phyloP scores from a whole-genome alignment of 2,329 filamentous ascomycete species.

The Cyphellophora europaea region DNA sequence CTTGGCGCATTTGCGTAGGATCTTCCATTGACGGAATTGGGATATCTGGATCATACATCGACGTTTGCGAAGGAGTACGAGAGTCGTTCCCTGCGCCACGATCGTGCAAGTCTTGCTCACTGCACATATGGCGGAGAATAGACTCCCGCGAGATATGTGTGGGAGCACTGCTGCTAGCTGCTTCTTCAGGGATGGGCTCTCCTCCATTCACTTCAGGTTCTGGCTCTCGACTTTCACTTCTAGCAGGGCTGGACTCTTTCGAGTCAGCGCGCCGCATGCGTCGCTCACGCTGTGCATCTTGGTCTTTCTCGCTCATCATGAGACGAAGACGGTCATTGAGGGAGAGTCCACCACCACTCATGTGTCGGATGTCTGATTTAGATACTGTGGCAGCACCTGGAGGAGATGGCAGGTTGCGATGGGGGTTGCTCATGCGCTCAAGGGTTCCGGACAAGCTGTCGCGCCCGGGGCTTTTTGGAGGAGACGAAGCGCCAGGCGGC shows the following conservation, averaged over 20 bases:
- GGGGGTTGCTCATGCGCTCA: slow-evolving; percentile 59
- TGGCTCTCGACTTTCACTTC: slow-evolving; percentile 20
- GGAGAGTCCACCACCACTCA: slow-evolving; percentile 67
- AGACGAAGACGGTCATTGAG: slow-evolving; percentile 77
- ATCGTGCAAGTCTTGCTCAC: slow-evolving; percentile 49
- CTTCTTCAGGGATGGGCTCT: slow-evolving; percentile 38
- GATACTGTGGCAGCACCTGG: slow-evolving; percentile 57
- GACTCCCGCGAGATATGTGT: slow-evolving; percentile 64
- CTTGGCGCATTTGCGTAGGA: slow-evolving; percentile 12
- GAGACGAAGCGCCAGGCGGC: slow-evolving; percentile 41
- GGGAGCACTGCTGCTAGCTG: slow-evolving; percentile 57
- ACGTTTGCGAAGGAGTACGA: slow-evolving; percentile 34
- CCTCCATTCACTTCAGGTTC: slow-evolving; percentile 14
- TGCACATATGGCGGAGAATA: slow-evolving; percentile 70
- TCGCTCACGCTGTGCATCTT: slow-evolving; percentile 60
- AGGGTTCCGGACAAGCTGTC: slow-evolving; percentile 52
- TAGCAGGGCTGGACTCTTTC: slow-evolving; percentile 29
- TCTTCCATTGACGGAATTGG: slow-evolving; percentile 82
- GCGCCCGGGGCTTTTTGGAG: slow-evolving; percentile 8
- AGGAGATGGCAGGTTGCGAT: slow-evolving; percentile 62
- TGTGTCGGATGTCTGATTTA: slow-evolving; percentile 69
- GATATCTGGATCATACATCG: slow-evolving; percentile 67
- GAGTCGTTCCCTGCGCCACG: slow-evolving; percentile 32
- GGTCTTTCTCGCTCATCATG: slow-evolving; percentile 67
- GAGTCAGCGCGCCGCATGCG: slow-evolving; percentile 54